Conservation (phyloP, 106 monocot genomes). For the Iris macrosiphon region DNA sequence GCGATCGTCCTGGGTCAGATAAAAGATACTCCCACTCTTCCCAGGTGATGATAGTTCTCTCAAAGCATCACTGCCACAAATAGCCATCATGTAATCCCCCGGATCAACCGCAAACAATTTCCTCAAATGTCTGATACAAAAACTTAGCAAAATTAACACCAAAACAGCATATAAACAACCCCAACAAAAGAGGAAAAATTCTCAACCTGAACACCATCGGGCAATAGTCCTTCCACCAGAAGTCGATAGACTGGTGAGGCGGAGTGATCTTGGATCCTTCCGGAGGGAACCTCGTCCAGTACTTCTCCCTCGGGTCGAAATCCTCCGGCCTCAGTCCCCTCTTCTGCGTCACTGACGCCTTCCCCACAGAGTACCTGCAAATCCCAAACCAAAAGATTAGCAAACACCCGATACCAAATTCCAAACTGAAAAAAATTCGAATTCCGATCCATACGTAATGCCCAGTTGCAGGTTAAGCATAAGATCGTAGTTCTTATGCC, state of each 20-base stretch:
- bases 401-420: background rate
- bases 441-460: constrained; percentile 62
- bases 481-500: constrained; percentile 63
- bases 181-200: constrained; percentile 1
- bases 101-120: constrained; percentile 67
- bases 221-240: constrained; percentile 72
- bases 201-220: constrained; percentile 59
- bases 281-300: constrained; percentile 57
- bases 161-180: background rate
- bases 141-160: background rate
- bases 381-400: constrained; percentile 1
- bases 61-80: constrained; percentile 66
- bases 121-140: constrained; percentile 39
- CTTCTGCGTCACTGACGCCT: constrained; percentile 17
- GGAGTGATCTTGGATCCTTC: constrained; percentile 60
- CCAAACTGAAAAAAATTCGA: background rate
- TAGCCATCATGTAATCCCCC: constrained; percentile 73
- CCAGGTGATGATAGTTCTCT: constrained; percentile 72
- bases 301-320: constrained; percentile 55
- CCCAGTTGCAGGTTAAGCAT: constrained; percentile 64
- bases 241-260: constrained; percentile 47
- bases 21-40: constrained; percentile 80
- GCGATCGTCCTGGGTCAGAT: constrained; percentile 68
- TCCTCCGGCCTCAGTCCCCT: constrained; percentile 22
- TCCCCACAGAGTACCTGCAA: constrained; percentile 51